These are phyloP conservation scores for Vaucheria bursata DNA, from an alignment of 352 stramenopile species.

Conservation along the genomic window DNA sequence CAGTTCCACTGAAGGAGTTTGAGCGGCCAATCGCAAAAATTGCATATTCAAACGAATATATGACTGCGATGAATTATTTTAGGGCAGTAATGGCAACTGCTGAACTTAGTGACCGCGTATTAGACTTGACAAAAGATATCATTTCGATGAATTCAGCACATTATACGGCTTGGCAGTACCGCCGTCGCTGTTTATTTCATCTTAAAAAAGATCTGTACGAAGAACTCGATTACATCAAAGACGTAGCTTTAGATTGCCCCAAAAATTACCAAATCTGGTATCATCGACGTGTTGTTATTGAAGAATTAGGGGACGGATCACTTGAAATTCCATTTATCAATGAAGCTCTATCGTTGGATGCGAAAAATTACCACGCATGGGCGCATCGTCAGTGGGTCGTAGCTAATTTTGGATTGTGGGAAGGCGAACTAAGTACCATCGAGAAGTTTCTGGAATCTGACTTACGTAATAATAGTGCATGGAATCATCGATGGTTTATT, in stretches of 20 bases:
- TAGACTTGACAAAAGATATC: conserved; percentile 79
- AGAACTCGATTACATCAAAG: conserved; percentile 62
- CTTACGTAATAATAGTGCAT: conserved; percentile 93
- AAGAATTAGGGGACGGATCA: conserved; percentile 63
- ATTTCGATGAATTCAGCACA: conserved; percentile 90
- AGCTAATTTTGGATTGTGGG: conserved; percentile 56
- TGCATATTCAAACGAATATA: background rate
- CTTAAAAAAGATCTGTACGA: conserved; percentile 58
- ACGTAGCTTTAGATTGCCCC: conserved; percentile 79
- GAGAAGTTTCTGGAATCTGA: conserved; percentile 76
- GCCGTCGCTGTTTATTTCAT: conserved; percentile 62
- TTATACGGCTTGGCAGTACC: conserved; percentile 90
- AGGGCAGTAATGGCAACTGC: conserved; percentile 76
- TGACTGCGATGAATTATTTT: conserved; percentile 78
- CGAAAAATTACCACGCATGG: conserved; percentile 99
- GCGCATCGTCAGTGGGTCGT: conserved; percentile 60
- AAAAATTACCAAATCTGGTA: conserved; percentile 99
- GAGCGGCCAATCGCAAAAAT: background rate
- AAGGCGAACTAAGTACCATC: conserved; percentile 79
- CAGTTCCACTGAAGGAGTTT: background rate
- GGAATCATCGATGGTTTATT: conserved; percentile 61
- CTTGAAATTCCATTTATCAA: conserved; percentile 81
- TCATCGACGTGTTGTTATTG: conserved; percentile 85
- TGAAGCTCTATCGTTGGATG: conserved; percentile 79
- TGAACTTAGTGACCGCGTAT: conserved; percentile 76